phyloP scores from a whole-genome alignment of 2,329 filamentous ascomycete species.

The Xylariaceae sp. region DNA sequence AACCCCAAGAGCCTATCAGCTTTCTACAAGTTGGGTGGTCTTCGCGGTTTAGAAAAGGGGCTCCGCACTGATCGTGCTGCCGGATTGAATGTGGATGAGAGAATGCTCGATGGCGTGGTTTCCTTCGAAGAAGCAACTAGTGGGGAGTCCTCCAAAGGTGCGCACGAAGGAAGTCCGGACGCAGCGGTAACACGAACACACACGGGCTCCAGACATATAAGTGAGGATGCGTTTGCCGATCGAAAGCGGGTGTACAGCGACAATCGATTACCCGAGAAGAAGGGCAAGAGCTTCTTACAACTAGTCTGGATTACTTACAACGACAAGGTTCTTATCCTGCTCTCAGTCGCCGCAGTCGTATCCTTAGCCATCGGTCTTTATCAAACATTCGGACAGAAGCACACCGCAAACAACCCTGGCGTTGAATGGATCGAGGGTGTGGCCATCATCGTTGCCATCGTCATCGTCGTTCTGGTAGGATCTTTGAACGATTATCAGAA shows the following conservation, averaged over 20 bases:
- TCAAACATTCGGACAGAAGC: conserved; percentile 61
- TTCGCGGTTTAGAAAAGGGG: conserved; percentile 73
- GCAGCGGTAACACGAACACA: conserved; percentile 19
- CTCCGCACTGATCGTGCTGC: conserved; percentile 65
- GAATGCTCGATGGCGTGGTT: conserved; percentile 56
- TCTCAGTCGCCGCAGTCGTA: conserved; percentile 65
- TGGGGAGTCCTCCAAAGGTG: conserved; percentile 32
- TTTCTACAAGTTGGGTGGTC: conserved; percentile 73
- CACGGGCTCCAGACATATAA: conserved; percentile 17
- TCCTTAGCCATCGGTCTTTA: conserved; percentile 72
- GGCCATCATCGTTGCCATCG: conserved; percentile 74
- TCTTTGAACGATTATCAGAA: conserved; percentile 78
- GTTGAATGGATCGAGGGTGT: conserved; percentile 80
- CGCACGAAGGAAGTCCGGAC: conserved; percentile 31
- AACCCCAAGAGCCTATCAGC: conserved; percentile 84
- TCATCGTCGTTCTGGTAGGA: conserved; percentile 70
- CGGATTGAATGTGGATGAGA: conserved; percentile 75
- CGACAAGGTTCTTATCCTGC: conserved; percentile 71
- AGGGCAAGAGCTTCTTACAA: conserved; percentile 66
- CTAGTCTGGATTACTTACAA: conserved; percentile 81
- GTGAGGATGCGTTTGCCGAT: conserved; percentile 48
- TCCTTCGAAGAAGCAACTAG: conserved; percentile 65
- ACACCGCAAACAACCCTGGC: conserved; percentile 45
- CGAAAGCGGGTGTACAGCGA: conserved; percentile 66
- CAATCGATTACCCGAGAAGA: conserved; percentile 68